Percentiles rank a stretch among this genome's conserved stretches.
phyloP scores from a whole-genome alignment of 371 early-diverging fungal genomes.

The Nematocida sp. region DNA sequence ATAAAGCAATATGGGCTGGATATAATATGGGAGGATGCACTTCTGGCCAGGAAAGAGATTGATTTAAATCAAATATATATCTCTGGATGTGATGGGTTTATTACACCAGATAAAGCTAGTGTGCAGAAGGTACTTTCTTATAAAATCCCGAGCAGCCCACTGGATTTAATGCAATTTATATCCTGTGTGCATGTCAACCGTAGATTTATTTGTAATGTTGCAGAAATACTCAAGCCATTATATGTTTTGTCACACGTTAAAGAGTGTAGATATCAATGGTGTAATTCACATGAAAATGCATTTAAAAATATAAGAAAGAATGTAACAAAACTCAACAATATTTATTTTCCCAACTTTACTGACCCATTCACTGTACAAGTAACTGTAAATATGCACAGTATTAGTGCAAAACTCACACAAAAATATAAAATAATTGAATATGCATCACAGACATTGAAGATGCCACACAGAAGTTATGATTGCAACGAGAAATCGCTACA shows the following conservation, averaged over 20 bases:
- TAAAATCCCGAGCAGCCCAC: background rate
- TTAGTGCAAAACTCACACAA: background rate
- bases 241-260: background rate
- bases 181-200: background rate
- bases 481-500: background rate
- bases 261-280: background rate
- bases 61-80: background rate
- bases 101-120: background rate
- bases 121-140: background rate
- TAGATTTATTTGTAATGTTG: background rate
- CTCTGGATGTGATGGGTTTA: background rate
- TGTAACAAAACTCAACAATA: background rate
- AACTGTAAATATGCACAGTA: background rate
- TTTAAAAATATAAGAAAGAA: background rate
- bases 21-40: background rate
- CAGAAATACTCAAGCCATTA: background rate
- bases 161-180: background rate
- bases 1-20: background rate
- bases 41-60: background rate
- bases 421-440: background rate
- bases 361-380: background rate
- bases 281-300: background rate
- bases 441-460: background rate
- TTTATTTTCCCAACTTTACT: background rate
- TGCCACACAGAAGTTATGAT: background rate